A percentile compares a stretch with the other conserved stretches of the same genome.
Conservation (phyloP, 805 yeast species). For the Myxozyma melibiosi region DNA sequence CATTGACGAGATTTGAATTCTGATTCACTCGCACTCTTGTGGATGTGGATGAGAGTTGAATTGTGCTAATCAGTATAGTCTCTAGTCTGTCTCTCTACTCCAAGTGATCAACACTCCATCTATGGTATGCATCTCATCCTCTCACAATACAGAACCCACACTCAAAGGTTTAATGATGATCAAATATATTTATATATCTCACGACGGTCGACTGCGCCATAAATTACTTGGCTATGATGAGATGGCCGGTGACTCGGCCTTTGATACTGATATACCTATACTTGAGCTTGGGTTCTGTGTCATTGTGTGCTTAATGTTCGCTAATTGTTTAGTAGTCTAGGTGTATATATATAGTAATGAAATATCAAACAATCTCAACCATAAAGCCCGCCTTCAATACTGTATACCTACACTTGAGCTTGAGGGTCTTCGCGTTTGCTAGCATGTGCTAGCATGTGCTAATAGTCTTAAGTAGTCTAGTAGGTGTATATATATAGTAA, state of each 20-base stretch:
- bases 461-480: too few species aligned
- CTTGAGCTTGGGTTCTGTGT: too few species aligned
- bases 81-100: too few species aligned
- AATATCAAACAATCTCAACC: too few species aligned
- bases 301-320: too few species aligned
- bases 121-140: neutral
- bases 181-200: constrained; percentile 47
- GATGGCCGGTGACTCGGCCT: constrained; percentile 77
- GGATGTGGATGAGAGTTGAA: neutral
- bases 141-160: neutral
- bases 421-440: too few species aligned
- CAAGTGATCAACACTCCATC: neutral
- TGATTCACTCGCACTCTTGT: constrained; percentile 42
- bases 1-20: constrained; percentile 51
- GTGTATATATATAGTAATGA: too few species aligned
- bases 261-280: constrained; percentile 44
- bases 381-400: too few species aligned
- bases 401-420: too few species aligned
- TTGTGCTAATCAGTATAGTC: neutral
- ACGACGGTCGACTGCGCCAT: constrained; percentile 66
- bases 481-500: too few species aligned
- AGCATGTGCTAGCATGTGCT: too few species aligned
- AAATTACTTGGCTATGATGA: constrained; percentile 59
- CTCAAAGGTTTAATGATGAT: constrained; percentile 58
- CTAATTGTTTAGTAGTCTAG: too few species aligned